These are phyloP conservation scores for Diplodia scrobiculata DNA, from an alignment of 2,329 filamentous ascomycete species.

Conservation along the genomic window DNA sequence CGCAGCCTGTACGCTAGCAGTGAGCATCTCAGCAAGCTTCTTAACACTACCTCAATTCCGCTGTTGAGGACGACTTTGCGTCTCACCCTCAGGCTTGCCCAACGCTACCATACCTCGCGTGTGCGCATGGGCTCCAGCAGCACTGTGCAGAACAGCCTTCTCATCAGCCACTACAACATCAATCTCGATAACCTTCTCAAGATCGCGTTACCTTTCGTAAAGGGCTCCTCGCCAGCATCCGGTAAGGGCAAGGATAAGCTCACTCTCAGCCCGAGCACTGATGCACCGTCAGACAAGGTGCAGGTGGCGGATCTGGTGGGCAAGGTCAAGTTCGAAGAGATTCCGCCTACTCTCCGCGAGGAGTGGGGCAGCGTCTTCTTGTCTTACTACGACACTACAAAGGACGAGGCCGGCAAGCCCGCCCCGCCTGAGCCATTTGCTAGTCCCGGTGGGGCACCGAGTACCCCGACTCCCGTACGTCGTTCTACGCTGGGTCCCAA, in stretches of 20 bases:
- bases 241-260: constrained; percentile 77
- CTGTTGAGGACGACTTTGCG: constrained; percentile 77
- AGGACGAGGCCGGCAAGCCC: constrained; percentile 33
- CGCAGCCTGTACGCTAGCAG: constrained; percentile 95
- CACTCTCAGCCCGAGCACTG: constrained; percentile 43
- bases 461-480: constrained; percentile 74
- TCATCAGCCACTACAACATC: constrained; percentile 79
- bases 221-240: constrained; percentile 57
- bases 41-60: constrained; percentile 81
- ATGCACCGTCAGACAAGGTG: constrained; percentile 43
- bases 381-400: constrained; percentile 66
- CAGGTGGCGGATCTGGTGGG: constrained; percentile 69
- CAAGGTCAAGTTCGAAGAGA: constrained; percentile 63
- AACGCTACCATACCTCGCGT: constrained; percentile 87
- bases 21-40: constrained; percentile 79
- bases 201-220: constrained; percentile 78
- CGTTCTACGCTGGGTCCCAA: constrained; percentile 56
- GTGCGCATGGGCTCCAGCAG: constrained; percentile 66
- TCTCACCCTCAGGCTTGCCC: constrained; percentile 81
- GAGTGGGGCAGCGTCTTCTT: constrained; percentile 81
- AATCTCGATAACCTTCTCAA: constrained; percentile 78
- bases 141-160: constrained; percentile 69
- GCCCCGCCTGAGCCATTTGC: constrained; percentile 36
- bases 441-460: constrained; percentile 53
- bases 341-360: constrained; percentile 59